phyloP scores from a whole-genome alignment of 805 yeast species.

The Candida alai region DNA sequence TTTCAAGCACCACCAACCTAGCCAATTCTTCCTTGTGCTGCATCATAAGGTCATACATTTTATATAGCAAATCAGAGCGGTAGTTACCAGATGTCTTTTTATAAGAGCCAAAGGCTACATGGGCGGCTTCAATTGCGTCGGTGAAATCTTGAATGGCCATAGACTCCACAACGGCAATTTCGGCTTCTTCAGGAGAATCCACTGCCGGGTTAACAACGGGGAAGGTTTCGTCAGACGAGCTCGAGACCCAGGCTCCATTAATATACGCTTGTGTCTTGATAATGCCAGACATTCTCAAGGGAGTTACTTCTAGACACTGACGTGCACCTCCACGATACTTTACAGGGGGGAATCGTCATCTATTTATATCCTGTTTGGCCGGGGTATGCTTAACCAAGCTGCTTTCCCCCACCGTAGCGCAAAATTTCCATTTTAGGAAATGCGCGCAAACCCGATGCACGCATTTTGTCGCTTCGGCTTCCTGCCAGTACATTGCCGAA shows the following conservation, averaged over 20 bases:
- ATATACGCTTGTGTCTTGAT: conserved; percentile 58
- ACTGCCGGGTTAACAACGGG: conserved; percentile 76
- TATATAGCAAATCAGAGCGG: conserved; percentile 50
- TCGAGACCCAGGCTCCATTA: conserved; percentile 70
- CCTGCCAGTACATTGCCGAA: no score
- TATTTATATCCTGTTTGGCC: no score
- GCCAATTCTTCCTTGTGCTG: conserved; percentile 66
- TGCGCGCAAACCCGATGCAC: no score
- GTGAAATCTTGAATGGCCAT: conserved; percentile 43
- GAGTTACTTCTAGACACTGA: no score
- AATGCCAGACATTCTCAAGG: conserved; percentile 46
- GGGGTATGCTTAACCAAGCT: no score
- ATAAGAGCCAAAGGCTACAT: conserved; percentile 49
- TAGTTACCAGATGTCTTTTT: conserved; percentile 52
- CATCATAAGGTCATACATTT: conserved; percentile 49
- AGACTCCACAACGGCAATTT: conserved; percentile 53
- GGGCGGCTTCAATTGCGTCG: conserved; percentile 54
- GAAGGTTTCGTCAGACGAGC: conserved; percentile 45
- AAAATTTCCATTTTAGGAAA: no score
- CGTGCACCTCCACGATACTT: no score
- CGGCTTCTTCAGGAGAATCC: conserved; percentile 29
- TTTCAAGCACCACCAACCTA: conserved; percentile 58
- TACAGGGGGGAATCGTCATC: no score
- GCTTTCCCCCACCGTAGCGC: no score
- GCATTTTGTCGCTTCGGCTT: no score